Base-by-base conservation (phyloP, 805 yeast genomes). In the Pichia scutulata region DNA sequence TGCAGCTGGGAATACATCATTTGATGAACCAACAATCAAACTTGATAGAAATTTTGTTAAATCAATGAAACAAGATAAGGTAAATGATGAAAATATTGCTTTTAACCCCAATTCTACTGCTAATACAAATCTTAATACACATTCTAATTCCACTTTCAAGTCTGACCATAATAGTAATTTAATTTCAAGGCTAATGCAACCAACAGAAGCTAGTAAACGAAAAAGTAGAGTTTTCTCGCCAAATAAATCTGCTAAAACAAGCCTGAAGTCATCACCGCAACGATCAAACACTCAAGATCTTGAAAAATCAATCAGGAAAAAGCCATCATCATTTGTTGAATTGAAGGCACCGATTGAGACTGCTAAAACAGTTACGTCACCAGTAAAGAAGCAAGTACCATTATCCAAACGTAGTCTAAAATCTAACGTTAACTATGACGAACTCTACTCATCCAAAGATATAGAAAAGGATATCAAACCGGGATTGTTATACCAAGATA, bases 1-100 rank as follows among this genome's bases (percentile, higher is more conserved):
- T 41, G 45, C 43, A 10, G 19, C 26, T 5, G 49, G 36, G 0
- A 37, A 51, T 39, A 41, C 46, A 19, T 46, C 56, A 2, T 39
- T 46, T 6, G 56, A 62, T n/a, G 68, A 64, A 40, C 66, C 68
- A 1, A 64, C 68, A 1, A 63, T 64, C 14, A 60, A 59, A 43
- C 39, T 64, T 2, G 49, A 60, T 44, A 53, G 67, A 40, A 44
- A 40, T 18, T 37, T 48, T 16, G 41, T 18, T 7, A 44, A 40
- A 43, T 12, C 19, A 3, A 16, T 41, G 22, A 22, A 18, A 21
- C 14, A 24, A 12, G 12, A 22, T 7, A 22, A 18, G 9, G 16
- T 14, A 25, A 43, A 24, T 37, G 19, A 42, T 8, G 42, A 19
- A 47, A 44, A n/a, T 23, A 25, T n/a, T n/a, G n/a, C 5, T 25